Conservation (phyloP, 1,139 yeast species). For the Yamadazyma trypodendri region DNA sequence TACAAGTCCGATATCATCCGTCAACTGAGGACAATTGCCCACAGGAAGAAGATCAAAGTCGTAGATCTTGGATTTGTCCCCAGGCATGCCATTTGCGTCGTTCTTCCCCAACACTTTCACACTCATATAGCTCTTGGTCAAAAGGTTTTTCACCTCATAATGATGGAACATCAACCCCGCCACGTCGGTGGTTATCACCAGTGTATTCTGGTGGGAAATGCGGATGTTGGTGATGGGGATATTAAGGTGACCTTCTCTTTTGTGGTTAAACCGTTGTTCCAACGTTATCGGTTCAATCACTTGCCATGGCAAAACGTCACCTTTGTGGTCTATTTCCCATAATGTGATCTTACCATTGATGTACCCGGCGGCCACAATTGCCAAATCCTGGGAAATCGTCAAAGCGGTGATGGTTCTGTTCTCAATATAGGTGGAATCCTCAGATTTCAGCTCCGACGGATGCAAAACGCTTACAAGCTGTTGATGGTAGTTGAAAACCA, state of each 20-base stretch:
- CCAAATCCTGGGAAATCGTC: slow-evolving; percentile 37
- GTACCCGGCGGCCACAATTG: slow-evolving; percentile 35
- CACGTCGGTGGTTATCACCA: slow-evolving; percentile 57
- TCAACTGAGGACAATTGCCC: slow-evolving; percentile 49
- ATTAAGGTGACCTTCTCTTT: slow-evolving; percentile 52
- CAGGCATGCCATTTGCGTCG: slow-evolving; percentile 23
- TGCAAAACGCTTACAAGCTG: slow-evolving; percentile 41
- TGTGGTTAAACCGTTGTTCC: slow-evolving; percentile 26
- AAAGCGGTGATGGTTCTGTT: slow-evolving; percentile 39
- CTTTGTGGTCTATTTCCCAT: slow-evolving; percentile 26
- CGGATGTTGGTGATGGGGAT: slow-evolving; percentile 40
- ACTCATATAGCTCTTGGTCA: slow-evolving; percentile 51
- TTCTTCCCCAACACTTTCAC: slow-evolving; percentile 54
- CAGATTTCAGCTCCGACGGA: slow-evolving; percentile 14
- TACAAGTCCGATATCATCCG: slow-evolving; percentile 58
- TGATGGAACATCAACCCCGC: slow-evolving; percentile 63
- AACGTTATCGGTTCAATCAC: slow-evolving; percentile 29
- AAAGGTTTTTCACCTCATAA: slow-evolving; percentile 53
- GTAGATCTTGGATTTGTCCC: slow-evolving; percentile 18
- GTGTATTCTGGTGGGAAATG: slow-evolving; percentile 52
- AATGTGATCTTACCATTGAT: slow-evolving; percentile 27
- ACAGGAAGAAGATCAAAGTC: slow-evolving; percentile 50
- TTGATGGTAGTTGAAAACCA: slow-evolving; percentile 68
- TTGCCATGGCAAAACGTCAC: slow-evolving; percentile 19
- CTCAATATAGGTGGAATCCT: slow-evolving; percentile 5